Percentiles rank a stretch among this genome's conserved stretches.
phyloP scores from a whole-genome alignment of 1,139 yeast genomes.

The Candida gigantensis region DNA sequence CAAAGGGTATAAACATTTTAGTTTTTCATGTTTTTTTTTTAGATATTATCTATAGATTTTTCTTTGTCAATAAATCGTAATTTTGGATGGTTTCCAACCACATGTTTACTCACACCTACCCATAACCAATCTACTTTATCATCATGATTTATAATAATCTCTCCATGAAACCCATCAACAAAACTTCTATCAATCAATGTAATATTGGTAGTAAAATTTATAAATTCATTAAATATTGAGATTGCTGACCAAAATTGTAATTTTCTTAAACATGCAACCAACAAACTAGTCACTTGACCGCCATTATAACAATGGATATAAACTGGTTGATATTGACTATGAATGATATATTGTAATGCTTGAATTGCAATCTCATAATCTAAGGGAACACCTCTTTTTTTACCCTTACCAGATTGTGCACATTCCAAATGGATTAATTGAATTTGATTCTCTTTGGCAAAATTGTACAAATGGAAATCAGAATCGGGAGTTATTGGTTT shows the following conservation, averaged over 20 bases:
- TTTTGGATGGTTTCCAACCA: slow-evolving; percentile 48
- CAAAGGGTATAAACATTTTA: slow-evolving; percentile 43
- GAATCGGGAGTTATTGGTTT: slow-evolving; percentile 59
- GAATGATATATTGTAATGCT: slow-evolving; percentile 62
- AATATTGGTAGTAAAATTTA: slow-evolving; percentile 73
- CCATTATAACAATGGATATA: slow-evolving; percentile 90
- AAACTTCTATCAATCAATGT: slow-evolving; percentile 82
- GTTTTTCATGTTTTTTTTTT: no score
- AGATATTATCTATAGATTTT: slow-evolving; percentile 3
- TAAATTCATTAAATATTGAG: slow-evolving; percentile 83
- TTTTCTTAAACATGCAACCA: slow-evolving; percentile 83
- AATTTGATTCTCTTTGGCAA: slow-evolving; percentile 51
- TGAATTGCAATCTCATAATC: slow-evolving; percentile 61
- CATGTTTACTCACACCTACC: slow-evolving; percentile 66
- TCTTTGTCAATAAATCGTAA: slow-evolving; percentile 32
- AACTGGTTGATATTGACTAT: slow-evolving; percentile 63
- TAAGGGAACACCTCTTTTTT: slow-evolving; percentile 77
- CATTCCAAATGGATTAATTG: slow-evolving; percentile 65
- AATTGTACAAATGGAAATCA: slow-evolving; percentile 52
- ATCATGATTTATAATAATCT: slow-evolving; percentile 51
- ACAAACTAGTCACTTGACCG: slow-evolving; percentile 79
- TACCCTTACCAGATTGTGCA: slow-evolving; percentile 67
- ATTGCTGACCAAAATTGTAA: slow-evolving; percentile 88
- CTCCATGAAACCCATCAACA: slow-evolving; percentile 76
- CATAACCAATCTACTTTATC: slow-evolving; percentile 71